These are phyloP conservation scores for Solanum bulbocastanum DNA, from an alignment of 257 asterid species.

Conservation along the genomic window DNA sequence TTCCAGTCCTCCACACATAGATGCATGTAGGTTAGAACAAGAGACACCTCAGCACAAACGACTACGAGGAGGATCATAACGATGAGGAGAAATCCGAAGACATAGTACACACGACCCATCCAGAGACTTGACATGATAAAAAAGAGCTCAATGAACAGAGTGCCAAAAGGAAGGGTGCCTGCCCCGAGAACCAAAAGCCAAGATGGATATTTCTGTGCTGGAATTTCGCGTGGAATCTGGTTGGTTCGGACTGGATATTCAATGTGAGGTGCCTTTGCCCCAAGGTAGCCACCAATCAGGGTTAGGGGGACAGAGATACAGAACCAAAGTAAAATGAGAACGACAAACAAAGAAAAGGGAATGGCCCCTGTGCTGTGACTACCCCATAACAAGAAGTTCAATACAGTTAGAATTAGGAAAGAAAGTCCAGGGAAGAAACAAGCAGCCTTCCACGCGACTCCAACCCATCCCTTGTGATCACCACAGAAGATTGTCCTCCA, in stretches of 20 bases:
- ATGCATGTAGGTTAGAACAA: constrained; percentile 89
- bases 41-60: constrained; percentile 87
- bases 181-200: constrained; percentile 91
- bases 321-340: constrained; percentile 70
- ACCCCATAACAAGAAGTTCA: constrained; percentile 80
- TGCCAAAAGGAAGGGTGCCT: constrained; percentile 91
- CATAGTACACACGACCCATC: constrained; percentile 91
- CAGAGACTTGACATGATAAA: constrained; percentile 87
- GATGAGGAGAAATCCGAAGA: constrained; percentile 65
- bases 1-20: constrained; percentile 84
- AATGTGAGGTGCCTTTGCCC: constrained; percentile 70
- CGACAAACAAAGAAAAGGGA: constrained; percentile 57
- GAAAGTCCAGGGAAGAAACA: constrained; percentile 85
- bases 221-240: constrained; percentile 86
- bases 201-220: constrained; percentile 74
- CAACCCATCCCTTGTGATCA: constrained; percentile 70
- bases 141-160: constrained; percentile 87
- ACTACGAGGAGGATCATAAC: constrained; percentile 60
- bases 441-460: constrained; percentile 70
- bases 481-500: constrained; percentile 74
- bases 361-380: constrained; percentile 92
- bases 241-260: constrained; percentile 79
- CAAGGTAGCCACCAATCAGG: constrained; percentile 65
- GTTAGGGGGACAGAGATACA: constrained; percentile 85
- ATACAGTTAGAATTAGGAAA: constrained; percentile 46